Percentiles rank a stretch among this genome's conserved stretches.
These are phyloP conservation scores for Lentinula detonsa DNA, from an alignment of 768 basidiomycete species.

Conservation along the genomic window DNA sequence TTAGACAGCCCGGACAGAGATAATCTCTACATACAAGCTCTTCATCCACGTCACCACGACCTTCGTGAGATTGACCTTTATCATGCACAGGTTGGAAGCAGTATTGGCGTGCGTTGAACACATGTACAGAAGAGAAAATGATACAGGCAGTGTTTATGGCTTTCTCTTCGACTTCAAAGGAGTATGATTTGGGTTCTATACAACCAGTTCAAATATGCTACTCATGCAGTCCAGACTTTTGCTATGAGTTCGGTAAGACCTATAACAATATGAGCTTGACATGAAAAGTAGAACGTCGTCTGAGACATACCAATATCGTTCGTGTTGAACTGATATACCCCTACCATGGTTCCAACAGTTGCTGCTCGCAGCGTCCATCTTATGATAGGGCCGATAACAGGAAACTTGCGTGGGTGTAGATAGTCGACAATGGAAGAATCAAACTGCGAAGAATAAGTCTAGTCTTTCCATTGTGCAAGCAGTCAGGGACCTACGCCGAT, in stretches of 20 bases:
- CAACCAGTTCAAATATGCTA: too few relatives aligned
- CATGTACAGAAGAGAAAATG: background rate
- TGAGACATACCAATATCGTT: slow-evolving; percentile 82
- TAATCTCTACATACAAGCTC: too few relatives aligned
- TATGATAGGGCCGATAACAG: slow-evolving; percentile 58
- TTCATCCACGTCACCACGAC: too few relatives aligned
- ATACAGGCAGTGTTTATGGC: background rate
- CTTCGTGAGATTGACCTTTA: too few relatives aligned
- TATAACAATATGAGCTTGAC: background rate
- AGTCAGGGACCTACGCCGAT: slow-evolving; percentile 61
- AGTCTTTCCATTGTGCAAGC: background rate
- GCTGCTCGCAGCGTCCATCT: slow-evolving; percentile 75
- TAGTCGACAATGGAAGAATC: slow-evolving; percentile 82
- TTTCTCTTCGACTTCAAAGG: background rate
- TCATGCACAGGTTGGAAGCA: too few relatives aligned
- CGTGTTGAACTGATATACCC: slow-evolving; percentile 97
- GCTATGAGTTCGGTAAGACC: slow-evolving; percentile 13
- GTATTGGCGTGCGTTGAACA: too few relatives aligned
- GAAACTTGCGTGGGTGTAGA: slow-evolving; percentile 90
- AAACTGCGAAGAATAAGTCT: slow-evolving; percentile 41
- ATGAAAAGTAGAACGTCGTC: background rate
- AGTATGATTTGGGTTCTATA: too few relatives aligned
- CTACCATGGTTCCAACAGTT: slow-evolving; percentile 79
- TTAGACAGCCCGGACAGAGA: too few relatives aligned
- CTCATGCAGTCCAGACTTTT: slow-evolving; percentile 74